Percentiles rank a stretch among this genome's conserved stretches.
phyloP scores from a whole-genome alignment of 2,329 filamentous ascomycete genomes.

The Ascochyta rabiei region DNA sequence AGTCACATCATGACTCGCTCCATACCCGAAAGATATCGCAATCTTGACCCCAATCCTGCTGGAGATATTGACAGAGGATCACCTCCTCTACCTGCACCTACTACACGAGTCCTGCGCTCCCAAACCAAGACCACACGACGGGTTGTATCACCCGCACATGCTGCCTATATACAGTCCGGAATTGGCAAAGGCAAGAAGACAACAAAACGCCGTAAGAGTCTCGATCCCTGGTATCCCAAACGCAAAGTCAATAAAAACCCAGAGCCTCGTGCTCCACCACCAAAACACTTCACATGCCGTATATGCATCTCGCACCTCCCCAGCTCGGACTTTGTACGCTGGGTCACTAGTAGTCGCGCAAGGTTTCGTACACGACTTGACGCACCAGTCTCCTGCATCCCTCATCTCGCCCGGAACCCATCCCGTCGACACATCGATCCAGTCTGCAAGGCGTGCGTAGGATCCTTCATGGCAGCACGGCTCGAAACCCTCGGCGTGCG shows the following conservation, averaged over 20 bases:
- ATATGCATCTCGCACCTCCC: conserved; percentile 31
- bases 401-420: conserved; percentile 31
- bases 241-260: conserved; percentile 24
- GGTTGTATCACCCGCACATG: neutral
- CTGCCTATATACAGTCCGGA: neutral
- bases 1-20: neutral
- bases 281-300: conserved; percentile 32
- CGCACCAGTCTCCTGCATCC: conserved; percentile 28
- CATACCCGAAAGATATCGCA: neutral
- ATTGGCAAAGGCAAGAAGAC: neutral
- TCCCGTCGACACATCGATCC: conserved; percentile 25
- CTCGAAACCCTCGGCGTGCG: conserved; percentile 32
- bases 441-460: conserved; percentile 38
- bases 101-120: conserved; percentile 23
- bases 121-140: conserved; percentile 3
- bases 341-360: conserved; percentile 17
- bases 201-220: conserved; percentile 9
- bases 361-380: neutral
- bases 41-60: neutral
- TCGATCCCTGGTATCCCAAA: conserved; percentile 31
- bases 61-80: neutral
- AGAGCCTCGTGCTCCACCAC: conserved; percentile 15
- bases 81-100: neutral
- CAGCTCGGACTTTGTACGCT: conserved; percentile 25
- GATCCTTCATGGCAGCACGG: conserved; percentile 26